Base-by-base conservation (phyloP, 306 rosid genomes). In the Quillaja saponaria region DNA sequence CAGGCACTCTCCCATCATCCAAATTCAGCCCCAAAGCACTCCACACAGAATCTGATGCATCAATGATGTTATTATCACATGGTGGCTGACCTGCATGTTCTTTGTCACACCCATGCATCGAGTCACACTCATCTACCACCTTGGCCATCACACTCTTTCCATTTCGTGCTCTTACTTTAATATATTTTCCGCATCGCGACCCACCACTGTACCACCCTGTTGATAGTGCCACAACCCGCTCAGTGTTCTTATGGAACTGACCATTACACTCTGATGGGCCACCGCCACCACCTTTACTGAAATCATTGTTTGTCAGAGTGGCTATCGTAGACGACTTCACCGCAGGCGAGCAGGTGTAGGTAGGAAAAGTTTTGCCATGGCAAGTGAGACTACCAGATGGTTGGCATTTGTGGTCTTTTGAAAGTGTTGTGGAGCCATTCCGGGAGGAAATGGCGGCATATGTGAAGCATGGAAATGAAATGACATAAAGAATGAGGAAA, bases 61-160 rank as follows among this genome's bases (percentile, higher is more conserved):
- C 41, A 0, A n/a, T 19, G 9, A 31, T 31, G 10, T 53, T 53
- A 33, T 53, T 53, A 15, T 6, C 1, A 18, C 58, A 53, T 14
- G 58, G 58, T 53, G 21, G 18, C 21, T 53, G 21, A 53, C 11
- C 10, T 14, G 58, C 38, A 33, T n/a, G 58, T 19, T n/a, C 21
- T 31, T 3, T 9, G 9, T 28, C 58, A 33, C 39, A 33, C 58
- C 39, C 58, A 33, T 53, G 31, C 11, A 53, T 12, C 4, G 18
- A 53, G 40, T 53, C 39, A n/a, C 58, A 53, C 58, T 53, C 41
- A 0, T 53, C 58, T 18, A 53, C 58, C 40, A 53, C 58, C 21
- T n/a, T 53, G 8, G 40, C 49, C 18, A 2, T 44, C 49, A 44
- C 49, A 44, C 15, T 44, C 18, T 16, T 44, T 15, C 49, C 49